Conservation (phyloP, 2,329 filamentous ascomycete species). For the Fonsecaea multimorphosa region DNA sequence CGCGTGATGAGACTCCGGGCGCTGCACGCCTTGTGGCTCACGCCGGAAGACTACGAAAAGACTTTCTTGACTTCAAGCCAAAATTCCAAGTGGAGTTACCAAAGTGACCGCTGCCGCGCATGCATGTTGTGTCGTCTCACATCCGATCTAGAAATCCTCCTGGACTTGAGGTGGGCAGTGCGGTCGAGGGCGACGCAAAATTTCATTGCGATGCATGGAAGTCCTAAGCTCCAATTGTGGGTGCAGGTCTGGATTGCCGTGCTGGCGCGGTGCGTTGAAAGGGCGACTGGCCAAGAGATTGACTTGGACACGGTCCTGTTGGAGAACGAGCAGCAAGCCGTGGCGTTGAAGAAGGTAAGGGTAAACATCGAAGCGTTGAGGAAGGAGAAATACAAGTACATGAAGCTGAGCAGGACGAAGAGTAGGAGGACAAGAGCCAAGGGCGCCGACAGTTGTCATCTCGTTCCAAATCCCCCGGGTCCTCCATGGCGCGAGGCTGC, state of each 20-base stretch:
- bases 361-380: slow-evolving; percentile 22
- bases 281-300: slow-evolving; percentile 13
- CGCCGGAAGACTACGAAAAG: slow-evolving; percentile 22
- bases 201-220: slow-evolving; percentile 28
- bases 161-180: slow-evolving; percentile 41
- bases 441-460: background rate
- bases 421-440: background rate
- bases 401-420: background rate
- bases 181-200: slow-evolving; percentile 25
- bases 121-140: slow-evolving; percentile 48
- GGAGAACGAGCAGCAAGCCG: slow-evolving; percentile 20
- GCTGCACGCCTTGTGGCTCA: slow-evolving; percentile 46
- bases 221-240: slow-evolving; percentile 31
- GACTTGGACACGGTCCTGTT: slow-evolving; percentile 21
- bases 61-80: slow-evolving; percentile 18
- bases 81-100: slow-evolving; percentile 39
- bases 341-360: slow-evolving; percentile 22
- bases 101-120: slow-evolving; percentile 46
- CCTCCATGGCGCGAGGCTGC: background rate
- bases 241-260: slow-evolving; percentile 29
- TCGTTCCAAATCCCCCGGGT: background rate
- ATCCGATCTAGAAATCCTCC: slow-evolving; percentile 39
- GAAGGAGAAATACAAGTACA: slow-evolving; percentile 17
- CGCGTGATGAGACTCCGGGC: slow-evolving; percentile 42
- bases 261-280: slow-evolving; percentile 8